phyloP scores from a whole-genome alignment of 768 basidiomycete genomes.

The Auriculariales sp. region DNA sequence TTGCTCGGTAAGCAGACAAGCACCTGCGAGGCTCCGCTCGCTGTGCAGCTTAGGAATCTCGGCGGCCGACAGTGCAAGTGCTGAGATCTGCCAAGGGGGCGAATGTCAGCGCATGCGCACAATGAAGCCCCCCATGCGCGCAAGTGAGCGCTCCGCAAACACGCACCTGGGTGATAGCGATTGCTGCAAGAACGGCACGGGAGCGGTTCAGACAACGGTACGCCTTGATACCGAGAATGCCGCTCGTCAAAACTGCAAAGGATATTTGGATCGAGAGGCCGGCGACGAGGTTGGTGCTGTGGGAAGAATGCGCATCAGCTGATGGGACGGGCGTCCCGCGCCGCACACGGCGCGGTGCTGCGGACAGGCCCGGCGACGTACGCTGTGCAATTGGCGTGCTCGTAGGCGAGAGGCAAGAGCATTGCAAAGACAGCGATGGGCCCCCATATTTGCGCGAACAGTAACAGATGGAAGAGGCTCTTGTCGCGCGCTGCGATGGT shows the following conservation, averaged over 20 bases:
- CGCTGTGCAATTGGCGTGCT: conserved; percentile 29
- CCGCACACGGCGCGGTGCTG: too few relatives aligned
- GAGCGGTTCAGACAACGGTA: conserved; percentile 50
- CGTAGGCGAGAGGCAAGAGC: conserved; percentile 31
- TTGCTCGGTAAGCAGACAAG: conserved; percentile 11
- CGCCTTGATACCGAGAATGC: conserved; percentile 50
- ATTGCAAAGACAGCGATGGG: conserved; percentile 27
- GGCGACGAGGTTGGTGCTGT: conserved; percentile 5
- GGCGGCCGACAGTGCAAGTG: not conserved
- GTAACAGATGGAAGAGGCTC: conserved; percentile 39
- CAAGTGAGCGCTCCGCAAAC: too few relatives aligned
- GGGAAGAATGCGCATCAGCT: not conserved
- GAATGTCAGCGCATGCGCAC: too few relatives aligned
- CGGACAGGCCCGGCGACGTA: conserved; percentile 23
- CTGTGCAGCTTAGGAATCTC: conserved; percentile 2
- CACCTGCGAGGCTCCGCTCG: not conserved
- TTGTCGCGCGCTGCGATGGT: conserved; percentile 43
- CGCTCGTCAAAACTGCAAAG: conserved; percentile 31
- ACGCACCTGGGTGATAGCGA: conserved; percentile 25
- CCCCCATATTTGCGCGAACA: conserved; percentile 40
- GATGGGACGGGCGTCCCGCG: too few relatives aligned
- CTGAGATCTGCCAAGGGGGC: too few relatives aligned
- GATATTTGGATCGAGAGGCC: conserved; percentile 3
- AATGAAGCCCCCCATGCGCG: too few relatives aligned
- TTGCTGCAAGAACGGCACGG: conserved; percentile 30